Conservation (phyloP, 208 protist genomes). For the Leishmania major region DNA sequence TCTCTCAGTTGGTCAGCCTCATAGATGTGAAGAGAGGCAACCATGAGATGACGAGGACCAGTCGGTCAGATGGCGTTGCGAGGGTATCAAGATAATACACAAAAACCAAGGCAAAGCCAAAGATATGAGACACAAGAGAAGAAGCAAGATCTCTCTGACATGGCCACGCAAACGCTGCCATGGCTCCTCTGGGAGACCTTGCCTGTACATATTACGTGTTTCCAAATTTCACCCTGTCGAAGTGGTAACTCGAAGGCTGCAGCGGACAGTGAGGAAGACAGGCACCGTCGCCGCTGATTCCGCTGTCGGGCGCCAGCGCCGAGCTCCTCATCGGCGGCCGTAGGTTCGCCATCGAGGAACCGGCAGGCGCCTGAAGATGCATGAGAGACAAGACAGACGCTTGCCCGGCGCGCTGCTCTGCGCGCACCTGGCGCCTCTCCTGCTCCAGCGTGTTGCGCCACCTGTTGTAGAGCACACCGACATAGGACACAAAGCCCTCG, state of each 20-base stretch:
- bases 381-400: constrained; percentile 28
- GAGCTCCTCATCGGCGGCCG: not conserved
- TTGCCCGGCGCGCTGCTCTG: constrained; percentile 2
- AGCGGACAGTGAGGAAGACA: not conserved
- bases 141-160: not conserved
- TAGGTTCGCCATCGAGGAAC: not conserved
- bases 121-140: not conserved
- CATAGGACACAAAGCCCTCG: constrained; percentile 52
- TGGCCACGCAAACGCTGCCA: not conserved
- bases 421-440: constrained; percentile 13
- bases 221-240: constrained; percentile 32
- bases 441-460: constrained; percentile 43
- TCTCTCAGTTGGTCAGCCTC: not conserved
- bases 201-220: constrained; percentile 5
- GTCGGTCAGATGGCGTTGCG: not conserved
- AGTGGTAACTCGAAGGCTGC: constrained; percentile 34
- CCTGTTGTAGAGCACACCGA: constrained; percentile 53
- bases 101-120: not conserved
- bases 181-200: not conserved
- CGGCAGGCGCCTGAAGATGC: constrained; percentile 6
- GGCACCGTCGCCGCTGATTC: not conserved
- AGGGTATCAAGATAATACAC: not conserved
- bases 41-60: not conserved
- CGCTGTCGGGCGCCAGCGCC: too few relatives aligned
- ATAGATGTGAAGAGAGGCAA: not conserved